These are phyloP conservation scores for Aspergillus fructus DNA, from an alignment of 2,329 filamentous ascomycete genomes.

Conservation along the genomic window DNA sequence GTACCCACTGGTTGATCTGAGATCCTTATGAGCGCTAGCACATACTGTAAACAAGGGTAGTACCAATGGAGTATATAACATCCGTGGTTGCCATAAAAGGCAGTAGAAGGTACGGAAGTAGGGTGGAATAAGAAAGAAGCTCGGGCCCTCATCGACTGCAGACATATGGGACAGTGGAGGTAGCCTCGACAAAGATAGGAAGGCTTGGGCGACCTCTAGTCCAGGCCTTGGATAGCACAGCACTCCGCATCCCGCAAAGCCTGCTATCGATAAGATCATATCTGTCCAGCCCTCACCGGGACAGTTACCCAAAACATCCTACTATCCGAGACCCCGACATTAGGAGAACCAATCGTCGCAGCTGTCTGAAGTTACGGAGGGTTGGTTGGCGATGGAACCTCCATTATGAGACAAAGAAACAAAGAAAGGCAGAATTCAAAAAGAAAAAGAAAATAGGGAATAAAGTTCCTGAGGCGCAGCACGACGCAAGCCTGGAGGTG, in stretches of 20 bases:
- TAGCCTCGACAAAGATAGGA: too few species aligned
- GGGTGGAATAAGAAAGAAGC: background rate
- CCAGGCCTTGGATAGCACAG: too few species aligned
- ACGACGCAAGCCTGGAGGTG: background rate
- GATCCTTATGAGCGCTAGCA: background rate
- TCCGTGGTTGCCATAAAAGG: background rate
- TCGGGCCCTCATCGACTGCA: background rate
- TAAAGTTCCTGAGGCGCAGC: background rate
- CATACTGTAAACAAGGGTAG: background rate
- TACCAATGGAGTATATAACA: background rate
- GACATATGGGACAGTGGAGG: too few species aligned
- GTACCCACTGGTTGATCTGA: conserved; percentile 15
- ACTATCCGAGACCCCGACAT: too few species aligned
- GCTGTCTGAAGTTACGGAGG: too few species aligned
- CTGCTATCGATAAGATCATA: too few species aligned
- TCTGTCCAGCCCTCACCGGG: too few species aligned
- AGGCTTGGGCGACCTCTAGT: too few species aligned
- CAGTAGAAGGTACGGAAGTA: background rate
- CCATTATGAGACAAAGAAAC: background rate
- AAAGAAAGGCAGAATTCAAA: background rate
- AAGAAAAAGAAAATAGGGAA: background rate
- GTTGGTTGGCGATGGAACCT: too few species aligned
- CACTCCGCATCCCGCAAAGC: too few species aligned
- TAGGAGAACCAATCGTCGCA: too few species aligned
- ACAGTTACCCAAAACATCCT: too few species aligned